These are phyloP conservation scores for Diaporthe citriasiana DNA, from an alignment of 2,329 filamentous ascomycete genomes.

Conservation along the genomic window DNA sequence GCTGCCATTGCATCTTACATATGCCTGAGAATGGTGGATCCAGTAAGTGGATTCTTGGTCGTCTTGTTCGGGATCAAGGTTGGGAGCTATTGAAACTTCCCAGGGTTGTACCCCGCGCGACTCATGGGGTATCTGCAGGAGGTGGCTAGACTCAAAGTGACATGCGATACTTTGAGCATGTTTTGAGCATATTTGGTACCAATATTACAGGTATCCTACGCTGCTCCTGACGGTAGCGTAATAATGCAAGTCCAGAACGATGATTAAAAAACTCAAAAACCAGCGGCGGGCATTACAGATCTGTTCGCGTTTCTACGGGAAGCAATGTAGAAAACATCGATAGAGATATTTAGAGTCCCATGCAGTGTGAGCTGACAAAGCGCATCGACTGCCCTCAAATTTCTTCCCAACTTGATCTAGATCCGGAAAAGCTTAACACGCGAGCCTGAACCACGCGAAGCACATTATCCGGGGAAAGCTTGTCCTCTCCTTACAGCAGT, in stretches of 20 bases:
- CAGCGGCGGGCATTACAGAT: neutral
- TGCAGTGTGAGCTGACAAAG: neutral
- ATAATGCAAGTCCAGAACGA: neutral
- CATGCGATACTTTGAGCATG: conserved; percentile 23
- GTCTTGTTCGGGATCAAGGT: neutral
- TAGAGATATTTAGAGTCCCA: neutral
- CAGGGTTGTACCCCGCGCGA: conserved; percentile 30
- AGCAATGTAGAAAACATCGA: neutral
- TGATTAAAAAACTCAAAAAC: neutral
- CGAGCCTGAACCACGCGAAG: neutral
- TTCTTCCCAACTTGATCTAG: neutral
- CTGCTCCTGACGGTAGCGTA: neutral
- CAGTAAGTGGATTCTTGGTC: neutral
- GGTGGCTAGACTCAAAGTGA: neutral
- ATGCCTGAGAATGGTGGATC: conserved; percentile 10
- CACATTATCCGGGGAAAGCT: too few relatives aligned
- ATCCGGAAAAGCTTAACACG: neutral
- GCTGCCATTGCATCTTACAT: conserved; percentile 13
- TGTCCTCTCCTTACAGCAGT: neutral
- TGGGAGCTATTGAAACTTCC: neutral
- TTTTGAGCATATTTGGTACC: conserved; percentile 28
- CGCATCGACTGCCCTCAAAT: neutral
- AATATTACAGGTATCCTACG: conserved; percentile 23
- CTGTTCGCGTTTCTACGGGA: too few relatives aligned
- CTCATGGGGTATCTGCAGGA: conserved; percentile 22